Base-by-base conservation (phyloP, 116 monocot genomes). In the Papilionanthe hybrid region DNA sequence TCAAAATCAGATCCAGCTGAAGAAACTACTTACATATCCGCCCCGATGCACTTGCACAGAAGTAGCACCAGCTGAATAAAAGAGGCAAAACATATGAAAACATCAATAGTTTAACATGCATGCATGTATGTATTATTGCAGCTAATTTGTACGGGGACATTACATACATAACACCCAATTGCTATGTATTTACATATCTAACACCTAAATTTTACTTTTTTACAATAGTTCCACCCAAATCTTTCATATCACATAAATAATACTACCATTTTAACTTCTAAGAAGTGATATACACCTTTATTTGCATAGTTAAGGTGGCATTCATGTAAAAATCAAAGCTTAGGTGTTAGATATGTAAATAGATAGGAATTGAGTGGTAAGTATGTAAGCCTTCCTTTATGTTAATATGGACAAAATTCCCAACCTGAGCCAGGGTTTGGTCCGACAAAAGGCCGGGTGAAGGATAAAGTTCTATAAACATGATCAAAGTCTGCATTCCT, bases 401-500 rank as follows among this genome's bases (percentile, higher is more conserved):
- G 32, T 41, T 90, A 88, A 82, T 7, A 29, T 15, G 37, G 71
- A 71, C 2, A 73, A 43, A 73, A 44, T 0, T 44, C 10, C 82
- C 27, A 75, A 92, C 92, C 89, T 85, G 85, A 55, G 13, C 83
- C 17, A 82, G 87, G 75, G 28, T 84, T 84, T 68, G 78, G 79
- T 79, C 88, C 88, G 13, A 47, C 74, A 25, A 92, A 87, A 48
- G 92, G 92, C 57, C 94, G 80, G 63, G 87, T 91, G 83, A 98
- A 98, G 72, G 86, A 81, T 84, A 98, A 84, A 55, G 91, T 91
- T 57, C 91, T 85, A 79, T 88, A 98, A 50, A 98, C 85, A 86
- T 92, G 91, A 84, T 95, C 88, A 77, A 95, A 95, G 72, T 95
- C 95, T 5, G 89, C 89, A 88, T 95, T 95, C 57, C 95, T 79